Percentiles rank a stretch among this genome's conserved stretches.
These are phyloP conservation scores for Aspergillus puulaauensis DNA, from an alignment of 2,329 filamentous ascomycete genomes.

Conservation along the genomic window DNA sequence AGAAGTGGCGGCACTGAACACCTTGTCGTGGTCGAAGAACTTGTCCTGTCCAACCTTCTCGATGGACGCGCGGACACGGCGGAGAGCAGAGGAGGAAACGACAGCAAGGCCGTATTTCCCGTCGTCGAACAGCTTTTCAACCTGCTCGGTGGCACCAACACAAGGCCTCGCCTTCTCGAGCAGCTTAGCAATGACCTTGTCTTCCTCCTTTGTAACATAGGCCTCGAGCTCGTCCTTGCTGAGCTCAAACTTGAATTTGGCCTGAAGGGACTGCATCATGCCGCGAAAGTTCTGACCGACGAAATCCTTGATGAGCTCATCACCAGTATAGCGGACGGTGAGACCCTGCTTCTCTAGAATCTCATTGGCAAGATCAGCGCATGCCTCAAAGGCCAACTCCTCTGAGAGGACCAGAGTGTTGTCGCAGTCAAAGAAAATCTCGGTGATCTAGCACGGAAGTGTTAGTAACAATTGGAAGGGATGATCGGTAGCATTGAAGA, in stretches of 20 bases:
- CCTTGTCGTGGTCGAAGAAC: constrained; percentile 72
- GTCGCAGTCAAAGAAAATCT: constrained; percentile 72
- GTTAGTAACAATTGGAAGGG: constrained; percentile 16
- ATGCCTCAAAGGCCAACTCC: constrained; percentile 86
- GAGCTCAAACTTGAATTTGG: constrained; percentile 73
- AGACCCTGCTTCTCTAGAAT: constrained; percentile 69
- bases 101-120: constrained; percentile 74
- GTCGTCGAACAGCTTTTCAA: constrained; percentile 62
- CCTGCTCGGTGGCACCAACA: constrained; percentile 64
- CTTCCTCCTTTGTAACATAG: constrained; percentile 77
- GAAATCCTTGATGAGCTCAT: constrained; percentile 78
- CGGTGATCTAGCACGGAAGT: constrained; percentile 55
- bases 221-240: constrained; percentile 65
- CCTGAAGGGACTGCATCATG: constrained; percentile 77
- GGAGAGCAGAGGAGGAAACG: constrained; percentile 76
- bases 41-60: constrained; percentile 76
- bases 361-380: constrained; percentile 83
- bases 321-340: constrained; percentile 70
- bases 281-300: constrained; percentile 94
- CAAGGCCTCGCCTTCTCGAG: constrained; percentile 67
- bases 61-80: constrained; percentile 74
- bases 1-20: constrained; percentile 81
- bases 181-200: constrained; percentile 79
- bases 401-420: constrained; percentile 94
- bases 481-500: not conserved